These are phyloP conservation scores for Omphalea diandra DNA, from an alignment of 441 rosid species.

Conservation along the genomic window DNA sequence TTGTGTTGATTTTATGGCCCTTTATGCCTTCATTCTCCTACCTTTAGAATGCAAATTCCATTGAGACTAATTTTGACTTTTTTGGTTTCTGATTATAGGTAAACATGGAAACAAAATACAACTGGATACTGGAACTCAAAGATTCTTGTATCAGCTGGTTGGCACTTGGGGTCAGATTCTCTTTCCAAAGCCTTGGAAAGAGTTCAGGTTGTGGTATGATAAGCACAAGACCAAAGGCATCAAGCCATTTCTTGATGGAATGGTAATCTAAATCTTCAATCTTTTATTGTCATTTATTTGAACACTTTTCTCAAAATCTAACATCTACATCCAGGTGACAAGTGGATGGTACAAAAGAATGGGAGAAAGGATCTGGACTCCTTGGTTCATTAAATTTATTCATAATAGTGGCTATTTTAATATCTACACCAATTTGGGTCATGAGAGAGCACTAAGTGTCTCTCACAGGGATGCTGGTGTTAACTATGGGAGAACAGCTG, in stretches of 20 bases:
- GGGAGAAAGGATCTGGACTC: slow-evolving; percentile 96
- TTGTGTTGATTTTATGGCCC: background rate
- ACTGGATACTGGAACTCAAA: slow-evolving; percentile 48
- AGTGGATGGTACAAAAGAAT: slow-evolving; percentile 90
- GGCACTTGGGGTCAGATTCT: slow-evolving; percentile 99
- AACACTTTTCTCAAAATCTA: slow-evolving; percentile 15
- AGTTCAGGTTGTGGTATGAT: slow-evolving; percentile 91
- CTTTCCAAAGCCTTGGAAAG: slow-evolving; percentile 95
- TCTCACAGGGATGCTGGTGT: slow-evolving; percentile 96
- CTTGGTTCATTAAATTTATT: slow-evolving; percentile 93
- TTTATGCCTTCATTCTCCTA: background rate
- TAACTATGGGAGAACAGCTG: slow-evolving; percentile 77
- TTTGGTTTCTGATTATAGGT: slow-evolving; percentile 40
- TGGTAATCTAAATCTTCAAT: slow-evolving; percentile 49
- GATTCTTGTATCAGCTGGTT: slow-evolving; percentile 85
- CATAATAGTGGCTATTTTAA: slow-evolving; percentile 80
- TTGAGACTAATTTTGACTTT: slow-evolving; percentile 14
- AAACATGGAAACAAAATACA: slow-evolving; percentile 76
- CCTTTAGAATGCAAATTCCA: background rate
- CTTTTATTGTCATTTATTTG: background rate
- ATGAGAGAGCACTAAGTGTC: slow-evolving; percentile 73
- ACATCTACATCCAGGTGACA: slow-evolving; percentile 53
- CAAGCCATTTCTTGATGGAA: slow-evolving; percentile 86
- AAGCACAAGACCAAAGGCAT: slow-evolving; percentile 67
- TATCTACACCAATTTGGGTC: slow-evolving; percentile 67